Conservation (phyloP, 805 yeast genomes). For the Starmerella sp. region DNA sequence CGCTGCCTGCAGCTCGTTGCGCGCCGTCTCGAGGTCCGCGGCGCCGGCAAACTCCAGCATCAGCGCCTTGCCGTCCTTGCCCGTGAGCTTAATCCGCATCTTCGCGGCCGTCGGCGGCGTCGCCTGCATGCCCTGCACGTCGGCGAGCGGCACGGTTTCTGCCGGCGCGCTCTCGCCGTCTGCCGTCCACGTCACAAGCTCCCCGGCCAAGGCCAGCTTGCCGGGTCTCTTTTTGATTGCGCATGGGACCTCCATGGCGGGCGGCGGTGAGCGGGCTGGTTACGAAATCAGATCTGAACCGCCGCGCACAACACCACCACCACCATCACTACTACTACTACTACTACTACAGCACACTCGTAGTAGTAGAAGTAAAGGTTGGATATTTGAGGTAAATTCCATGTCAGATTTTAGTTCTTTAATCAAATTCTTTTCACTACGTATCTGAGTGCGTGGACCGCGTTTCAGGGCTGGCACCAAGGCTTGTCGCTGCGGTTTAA, state of each 20-base stretch:
- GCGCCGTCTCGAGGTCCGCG: constrained; percentile 52
- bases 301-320: too few species aligned
- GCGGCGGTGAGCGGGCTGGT: neutral
- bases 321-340: too few species aligned
- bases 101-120: constrained; percentile 29
- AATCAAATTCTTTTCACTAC: too few species aligned
- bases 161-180: constrained; percentile 2
- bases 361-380: too few species aligned
- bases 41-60: constrained; percentile 59
- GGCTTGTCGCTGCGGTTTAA: too few species aligned
- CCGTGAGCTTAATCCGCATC: constrained; percentile 22
- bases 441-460: too few species aligned
- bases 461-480: too few species aligned
- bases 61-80: constrained; percentile 24
- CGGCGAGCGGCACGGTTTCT: constrained; percentile 9
- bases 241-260: constrained; percentile 8
- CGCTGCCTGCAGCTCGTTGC: constrained; percentile 22
- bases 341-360: too few species aligned
- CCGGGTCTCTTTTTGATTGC: constrained; percentile 23
- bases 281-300: neutral
- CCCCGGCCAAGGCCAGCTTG: constrained; percentile 7
- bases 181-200: constrained; percentile 16
- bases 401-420: too few species aligned
- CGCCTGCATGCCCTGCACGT: constrained; percentile 26
- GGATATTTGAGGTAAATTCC: too few species aligned